Evolutionary conservation across 257 asterid species (phyloP).

Genomic region (Nemophila menziesii): DNA sequence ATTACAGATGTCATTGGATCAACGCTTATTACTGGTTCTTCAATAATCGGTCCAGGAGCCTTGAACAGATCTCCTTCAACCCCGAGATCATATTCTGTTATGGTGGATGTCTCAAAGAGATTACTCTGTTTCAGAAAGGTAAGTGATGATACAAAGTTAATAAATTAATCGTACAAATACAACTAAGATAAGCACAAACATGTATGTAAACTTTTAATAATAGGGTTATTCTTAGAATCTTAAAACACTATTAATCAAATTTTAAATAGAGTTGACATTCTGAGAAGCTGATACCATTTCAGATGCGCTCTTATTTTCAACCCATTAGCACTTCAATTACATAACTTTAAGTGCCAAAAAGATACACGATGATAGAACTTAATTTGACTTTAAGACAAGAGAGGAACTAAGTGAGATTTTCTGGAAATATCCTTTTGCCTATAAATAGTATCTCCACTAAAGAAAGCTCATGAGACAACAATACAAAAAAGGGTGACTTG

Average conservation of each 20-base stretch:
- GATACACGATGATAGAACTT: not conserved
- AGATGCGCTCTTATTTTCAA: not conserved
- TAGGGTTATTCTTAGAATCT: too few relatives aligned
- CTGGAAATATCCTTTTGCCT: slow-evolving; percentile 8
- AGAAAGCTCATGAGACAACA: slow-evolving; percentile 10
- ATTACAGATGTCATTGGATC: slow-evolving; percentile 76
- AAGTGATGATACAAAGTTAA: not conserved
- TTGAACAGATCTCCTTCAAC: slow-evolving; percentile 81
- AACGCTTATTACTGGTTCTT: slow-evolving; percentile 48
- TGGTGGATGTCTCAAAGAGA: slow-evolving; percentile 25
- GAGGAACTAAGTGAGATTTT: slow-evolving; percentile 2
- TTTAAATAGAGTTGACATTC: not conserved
- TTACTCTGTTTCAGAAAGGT: slow-evolving; percentile 24
- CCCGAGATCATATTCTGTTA: slow-evolving; percentile 69
- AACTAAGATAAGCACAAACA: not conserved
- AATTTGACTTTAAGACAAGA: not conserved
- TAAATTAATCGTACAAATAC: not conserved
- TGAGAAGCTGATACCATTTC: not conserved
- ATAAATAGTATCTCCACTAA: slow-evolving; percentile 5
- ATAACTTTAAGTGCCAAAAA: not conserved
- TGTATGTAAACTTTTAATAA: too few relatives aligned
- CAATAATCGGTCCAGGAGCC: slow-evolving; percentile 62
- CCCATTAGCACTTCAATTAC: not conserved
- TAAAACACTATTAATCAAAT: too few relatives aligned
- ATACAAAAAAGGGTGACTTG: slow-evolving; percentile 13